Percentiles rank a stretch among this genome's conserved stretches.
These are phyloP conservation scores for Wickerhamiella sergipiensis DNA, from an alignment of 805 yeast genomes.

Conservation along the genomic window DNA sequence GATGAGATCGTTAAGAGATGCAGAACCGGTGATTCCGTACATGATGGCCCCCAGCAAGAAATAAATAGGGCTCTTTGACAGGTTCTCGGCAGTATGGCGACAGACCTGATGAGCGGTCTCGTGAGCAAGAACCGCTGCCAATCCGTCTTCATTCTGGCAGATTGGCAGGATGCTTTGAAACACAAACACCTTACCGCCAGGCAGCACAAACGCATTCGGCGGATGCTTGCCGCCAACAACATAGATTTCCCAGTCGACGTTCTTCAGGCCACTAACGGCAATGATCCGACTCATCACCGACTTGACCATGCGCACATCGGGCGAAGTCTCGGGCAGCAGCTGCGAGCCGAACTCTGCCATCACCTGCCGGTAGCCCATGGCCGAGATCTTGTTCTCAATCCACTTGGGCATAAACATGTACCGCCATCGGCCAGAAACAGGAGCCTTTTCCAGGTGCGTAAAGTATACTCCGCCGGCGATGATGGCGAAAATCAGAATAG, in stretches of 20 bases:
- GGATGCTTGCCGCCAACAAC: conserved; percentile 61
- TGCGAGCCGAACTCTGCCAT: conserved; percentile 37
- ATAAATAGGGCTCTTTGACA: conserved; percentile 65
- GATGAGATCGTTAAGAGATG: conserved; percentile 38
- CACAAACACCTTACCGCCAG: conserved; percentile 92
- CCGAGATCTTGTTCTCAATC: conserved; percentile 51
- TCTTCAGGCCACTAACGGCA: conserved; percentile 18
- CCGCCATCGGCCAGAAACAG: conserved; percentile 59
- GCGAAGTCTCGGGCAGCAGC: conserved; percentile 51
- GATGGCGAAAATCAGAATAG: conserved; percentile 18
- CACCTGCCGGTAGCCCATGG: conserved; percentile 47
- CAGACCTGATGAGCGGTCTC: conserved; percentile 93
- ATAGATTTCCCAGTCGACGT: conserved; percentile 60
- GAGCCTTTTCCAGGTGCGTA: conserved; percentile 61
- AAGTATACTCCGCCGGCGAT: conserved; percentile 28
- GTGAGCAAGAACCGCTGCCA: conserved; percentile 90
- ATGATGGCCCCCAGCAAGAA: conserved; percentile 38
- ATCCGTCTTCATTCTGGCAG: conserved; percentile 71
- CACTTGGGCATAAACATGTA: conserved; percentile 58
- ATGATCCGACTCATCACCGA: conserved; percentile 53
- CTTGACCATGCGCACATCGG: conserved; percentile 42
- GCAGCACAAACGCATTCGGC: conserved; percentile 93
- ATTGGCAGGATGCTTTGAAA: conserved; percentile 66
- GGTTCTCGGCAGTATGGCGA: conserved; percentile 74
- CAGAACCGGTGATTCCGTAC: conserved; percentile 49